Base-by-base conservation (phyloP, 108 stramenopile species). In the Cyclostephanos tholiformis region DNA sequence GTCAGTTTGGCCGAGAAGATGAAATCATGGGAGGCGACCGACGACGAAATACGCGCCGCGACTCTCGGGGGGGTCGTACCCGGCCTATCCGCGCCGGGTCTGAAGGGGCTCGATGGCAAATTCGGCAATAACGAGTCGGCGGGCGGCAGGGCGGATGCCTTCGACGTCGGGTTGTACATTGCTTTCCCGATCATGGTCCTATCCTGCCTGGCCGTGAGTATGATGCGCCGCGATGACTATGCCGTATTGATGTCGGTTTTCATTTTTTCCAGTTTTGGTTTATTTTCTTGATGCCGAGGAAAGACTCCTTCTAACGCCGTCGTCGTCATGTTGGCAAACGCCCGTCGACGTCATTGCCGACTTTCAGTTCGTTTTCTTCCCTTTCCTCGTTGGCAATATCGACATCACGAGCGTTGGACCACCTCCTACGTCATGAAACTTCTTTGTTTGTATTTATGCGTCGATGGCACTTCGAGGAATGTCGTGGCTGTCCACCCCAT, bases 21-120 rank as follows among this genome's bases (percentile, higher is more conserved):
- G 90, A 86, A 83, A 62, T 73, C 60, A 39, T 91, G 90, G 89
- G 88, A 94, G 71, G 90, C 93, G 38, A 72, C 89, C 17, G 90
- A 91, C 50, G 90, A 89, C 67, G 93, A 94, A 76, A 71, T 87
- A 11, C 82, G 77, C 55, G 89, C 86, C 5, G 89, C 93, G 6
- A 74, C 88, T 8, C 76, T 91, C 48, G 93, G 90, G 23, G 89
- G 86, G 17, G 55, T 89, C 4, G 67, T 85, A 48, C 84, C 89
- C 0, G 59, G 59, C 2, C 17, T 10, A 8, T 16, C 16, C 32
- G 32, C 32, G 13, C 16, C 30, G 7, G 58, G 26, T 8, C 16
- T 26, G 53, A 26, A 26, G 50, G 19, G 17, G 9, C 9, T 51
- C 22, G 20, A 22, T 10, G 19, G 19, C 20, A 55, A 22, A 55